Evolutionary conservation across 768 basidiomycete species (phyloP).

Genomic region (Calocybe gangraenosa): DNA sequence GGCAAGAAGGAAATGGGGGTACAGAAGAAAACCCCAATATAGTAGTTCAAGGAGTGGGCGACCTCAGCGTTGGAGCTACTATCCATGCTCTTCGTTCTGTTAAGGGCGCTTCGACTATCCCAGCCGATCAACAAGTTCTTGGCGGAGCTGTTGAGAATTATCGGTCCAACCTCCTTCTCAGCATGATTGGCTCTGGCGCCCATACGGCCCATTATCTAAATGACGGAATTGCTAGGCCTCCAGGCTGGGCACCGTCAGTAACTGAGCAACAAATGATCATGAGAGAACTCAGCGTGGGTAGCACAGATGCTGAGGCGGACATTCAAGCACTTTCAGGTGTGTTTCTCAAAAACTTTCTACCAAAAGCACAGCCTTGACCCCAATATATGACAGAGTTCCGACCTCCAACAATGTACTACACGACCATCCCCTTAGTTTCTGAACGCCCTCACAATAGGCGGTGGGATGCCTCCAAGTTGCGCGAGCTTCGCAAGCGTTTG

Average conservation of each 20-base stretch:
- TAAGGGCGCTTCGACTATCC: conserved; percentile 89
- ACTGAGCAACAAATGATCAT: conserved; percentile 98
- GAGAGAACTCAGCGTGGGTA: conserved; percentile 81
- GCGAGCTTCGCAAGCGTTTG: conserved; percentile 90
- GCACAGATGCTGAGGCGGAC: conserved; percentile 76
- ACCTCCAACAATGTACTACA: conserved; percentile 93
- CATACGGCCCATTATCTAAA: conserved; percentile 52
- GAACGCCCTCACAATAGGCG: conserved; percentile 82
- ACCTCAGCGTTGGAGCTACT: conserved; percentile 81
- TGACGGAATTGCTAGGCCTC: conserved; percentile 57
- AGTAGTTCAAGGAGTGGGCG: conserved; percentile 77
- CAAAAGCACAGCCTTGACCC: neutral
- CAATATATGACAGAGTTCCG: conserved; percentile 73
- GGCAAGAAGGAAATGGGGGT: conserved; percentile 54
- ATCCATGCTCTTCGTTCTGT: conserved; percentile 84
- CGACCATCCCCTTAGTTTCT: conserved; percentile 86
- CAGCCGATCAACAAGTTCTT: conserved; percentile 90
- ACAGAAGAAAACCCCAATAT: conserved; percentile 63
- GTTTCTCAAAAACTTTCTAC: conserved; percentile 24
- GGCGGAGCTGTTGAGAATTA: conserved; percentile 94
- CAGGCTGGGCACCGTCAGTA: conserved; percentile 68
- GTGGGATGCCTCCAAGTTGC: conserved; percentile 91
- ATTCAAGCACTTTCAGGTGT: conserved; percentile 82
- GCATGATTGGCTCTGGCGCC: conserved; percentile 78
- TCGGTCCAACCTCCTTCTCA: conserved; percentile 83